Conservation (phyloP, 179 eudicot genomes). For the Spinacia oleracea region DNA sequence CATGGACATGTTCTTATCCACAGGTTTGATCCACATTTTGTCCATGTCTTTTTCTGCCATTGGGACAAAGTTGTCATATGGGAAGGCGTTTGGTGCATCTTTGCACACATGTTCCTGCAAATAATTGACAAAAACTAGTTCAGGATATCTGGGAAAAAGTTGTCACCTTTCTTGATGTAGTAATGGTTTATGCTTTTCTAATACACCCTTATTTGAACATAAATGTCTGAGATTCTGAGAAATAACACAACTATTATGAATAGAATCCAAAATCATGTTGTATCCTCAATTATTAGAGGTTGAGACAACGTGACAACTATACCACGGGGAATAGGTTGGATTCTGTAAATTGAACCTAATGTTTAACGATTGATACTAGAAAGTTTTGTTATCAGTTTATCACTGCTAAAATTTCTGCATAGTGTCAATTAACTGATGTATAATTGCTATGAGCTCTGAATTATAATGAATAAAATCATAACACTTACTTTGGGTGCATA, state of each 20-base stretch:
- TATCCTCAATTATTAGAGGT: background rate
- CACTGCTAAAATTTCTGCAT: background rate
- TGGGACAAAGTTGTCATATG: constrained; percentile 33
- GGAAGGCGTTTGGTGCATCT: constrained; percentile 29
- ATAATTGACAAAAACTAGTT: background rate
- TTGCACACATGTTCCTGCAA: constrained; percentile 40
- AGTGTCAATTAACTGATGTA: background rate
- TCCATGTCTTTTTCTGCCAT: constrained; percentile 47
- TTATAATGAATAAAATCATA: background rate
- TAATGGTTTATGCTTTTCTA: background rate
- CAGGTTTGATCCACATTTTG: constrained; percentile 37
- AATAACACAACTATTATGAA: background rate
- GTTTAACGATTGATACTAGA: too few relatives aligned
- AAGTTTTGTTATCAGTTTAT: background rate
- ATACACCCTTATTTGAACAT: background rate
- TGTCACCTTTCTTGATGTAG: background rate
- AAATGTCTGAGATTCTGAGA: background rate
- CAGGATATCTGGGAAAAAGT: background rate
- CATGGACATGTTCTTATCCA: constrained; percentile 33
- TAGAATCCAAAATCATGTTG: background rate
- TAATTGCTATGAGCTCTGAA: background rate
- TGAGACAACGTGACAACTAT: background rate
- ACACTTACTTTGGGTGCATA: constrained; percentile 27
- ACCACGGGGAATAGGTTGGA: background rate
- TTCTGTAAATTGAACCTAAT: background rate